Percentiles rank a stretch among this genome's conserved stretches.
Conservation (phyloP, 2,329 filamentous ascomycete species). For the Exophiala alcalophila region DNA sequence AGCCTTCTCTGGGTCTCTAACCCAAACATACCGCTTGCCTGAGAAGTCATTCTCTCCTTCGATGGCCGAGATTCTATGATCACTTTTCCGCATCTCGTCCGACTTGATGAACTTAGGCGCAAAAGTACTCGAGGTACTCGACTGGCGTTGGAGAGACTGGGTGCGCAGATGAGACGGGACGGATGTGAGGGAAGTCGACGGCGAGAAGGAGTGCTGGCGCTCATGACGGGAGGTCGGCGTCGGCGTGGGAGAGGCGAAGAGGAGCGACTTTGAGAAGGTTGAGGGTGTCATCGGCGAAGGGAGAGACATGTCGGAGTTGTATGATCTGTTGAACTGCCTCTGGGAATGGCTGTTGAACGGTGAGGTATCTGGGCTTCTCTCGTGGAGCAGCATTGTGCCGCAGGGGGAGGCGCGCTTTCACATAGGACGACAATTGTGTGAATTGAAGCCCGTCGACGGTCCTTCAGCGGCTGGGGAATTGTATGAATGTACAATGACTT, state of each 20-base stretch:
- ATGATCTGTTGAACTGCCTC: slow-evolving; percentile 70
- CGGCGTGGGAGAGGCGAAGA: slow-evolving; percentile 60
- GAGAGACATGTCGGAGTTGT: slow-evolving; percentile 51
- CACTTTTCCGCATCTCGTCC: slow-evolving; percentile 65
- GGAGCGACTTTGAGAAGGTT: slow-evolving; percentile 68
- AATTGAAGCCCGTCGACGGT: too few relatives aligned
- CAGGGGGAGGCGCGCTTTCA: slow-evolving; percentile 6
- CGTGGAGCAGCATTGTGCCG: slow-evolving; percentile 28
- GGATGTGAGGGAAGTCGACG: slow-evolving; percentile 49
- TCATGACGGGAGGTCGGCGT: slow-evolving; percentile 54
- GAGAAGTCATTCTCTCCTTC: slow-evolving; percentile 99
- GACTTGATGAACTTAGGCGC: slow-evolving; percentile 93
- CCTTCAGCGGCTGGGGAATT: too few relatives aligned
- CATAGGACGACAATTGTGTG: slow-evolving; percentile 7
- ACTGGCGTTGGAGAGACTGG: slow-evolving; percentile 63
- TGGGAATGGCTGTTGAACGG: slow-evolving; percentile 62
- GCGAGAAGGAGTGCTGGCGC: slow-evolving; percentile 67
- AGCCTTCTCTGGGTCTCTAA: slow-evolving; percentile 79
- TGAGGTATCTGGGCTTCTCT: slow-evolving; percentile 26
- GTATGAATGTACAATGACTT: too few relatives aligned
- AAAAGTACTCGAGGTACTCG: slow-evolving; percentile 71
- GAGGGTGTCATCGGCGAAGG: slow-evolving; percentile 27
- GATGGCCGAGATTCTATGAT: slow-evolving; percentile 63
- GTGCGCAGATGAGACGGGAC: slow-evolving; percentile 41
- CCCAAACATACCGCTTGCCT: slow-evolving; percentile 96